phyloP scores from a whole-genome alignment of 2,329 filamentous ascomycete species.

The Zasmidium citrigriseum region DNA sequence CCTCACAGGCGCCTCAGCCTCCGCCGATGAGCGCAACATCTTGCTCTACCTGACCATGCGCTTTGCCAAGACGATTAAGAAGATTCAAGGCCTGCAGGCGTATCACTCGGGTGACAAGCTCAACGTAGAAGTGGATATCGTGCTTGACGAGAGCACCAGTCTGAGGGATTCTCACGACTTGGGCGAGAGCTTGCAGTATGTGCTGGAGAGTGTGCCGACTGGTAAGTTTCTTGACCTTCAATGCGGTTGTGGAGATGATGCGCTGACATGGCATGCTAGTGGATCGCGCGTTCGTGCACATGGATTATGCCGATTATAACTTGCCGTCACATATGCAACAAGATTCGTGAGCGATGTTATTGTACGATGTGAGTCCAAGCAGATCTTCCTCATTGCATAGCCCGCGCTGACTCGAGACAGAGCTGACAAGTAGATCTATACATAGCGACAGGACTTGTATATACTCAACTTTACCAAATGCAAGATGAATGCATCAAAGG shows the following conservation, averaged over 20 bases:
- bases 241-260: background rate
- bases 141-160: conserved; percentile 73
- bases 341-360: conserved; percentile 29
- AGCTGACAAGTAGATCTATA: too few relatives aligned
- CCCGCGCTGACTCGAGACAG: too few relatives aligned
- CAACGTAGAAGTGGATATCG: conserved; percentile 80
- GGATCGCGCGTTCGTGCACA: conserved; percentile 55
- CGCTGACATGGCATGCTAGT: conserved; percentile 38
- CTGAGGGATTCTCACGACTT: conserved; percentile 81
- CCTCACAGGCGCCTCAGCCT: conserved; percentile 74
- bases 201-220: conserved; percentile 78
- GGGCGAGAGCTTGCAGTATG: conserved; percentile 76
- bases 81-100: conserved; percentile 81
- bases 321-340: conserved; percentile 54
- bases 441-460: too few relatives aligned
- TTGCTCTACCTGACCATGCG: conserved; percentile 90
- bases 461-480: too few relatives aligned
- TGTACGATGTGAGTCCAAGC: too few relatives aligned
- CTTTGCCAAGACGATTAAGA: conserved; percentile 82
- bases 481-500: too few relatives aligned
- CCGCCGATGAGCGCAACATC: conserved; percentile 79
- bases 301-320: conserved; percentile 54
- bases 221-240: conserved; percentile 37
- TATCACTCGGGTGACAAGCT: conserved; percentile 86
- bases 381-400: too few relatives aligned